Evolutionary conservation across 106 monocot species (phyloP).

Genomic region (Vanilla planifolia): DNA sequence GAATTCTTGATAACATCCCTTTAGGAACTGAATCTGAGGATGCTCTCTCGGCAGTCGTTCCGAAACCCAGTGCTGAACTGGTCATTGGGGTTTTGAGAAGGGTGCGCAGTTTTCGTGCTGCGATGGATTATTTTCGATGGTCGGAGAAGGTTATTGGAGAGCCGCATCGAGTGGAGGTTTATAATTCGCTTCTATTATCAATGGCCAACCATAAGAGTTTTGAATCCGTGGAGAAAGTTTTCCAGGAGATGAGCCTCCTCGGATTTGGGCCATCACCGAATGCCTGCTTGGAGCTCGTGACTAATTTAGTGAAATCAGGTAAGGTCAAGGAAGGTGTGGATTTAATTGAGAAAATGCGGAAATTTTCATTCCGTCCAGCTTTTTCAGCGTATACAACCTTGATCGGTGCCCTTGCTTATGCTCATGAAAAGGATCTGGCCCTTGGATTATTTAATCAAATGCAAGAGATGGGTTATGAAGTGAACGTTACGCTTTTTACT

Average conservation of each 20-base stretch:
- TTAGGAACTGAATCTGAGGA: conserved; percentile 32
- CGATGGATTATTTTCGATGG: conserved; percentile 61
- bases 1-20: conserved; percentile 25
- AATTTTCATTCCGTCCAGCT: conserved; percentile 77
- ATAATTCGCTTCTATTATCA: conserved; percentile 54
- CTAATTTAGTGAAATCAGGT: conserved; percentile 34
- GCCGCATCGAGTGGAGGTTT: conserved; percentile 45
- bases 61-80: conserved; percentile 31
- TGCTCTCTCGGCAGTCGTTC: conserved; percentile 26
- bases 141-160: conserved; percentile 35
- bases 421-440: conserved; percentile 57
- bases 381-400: conserved; percentile 84
- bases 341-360: conserved; percentile 54
- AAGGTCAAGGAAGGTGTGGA: conserved; percentile 51
- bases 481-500: conserved; percentile 79
- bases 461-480: conserved; percentile 94
- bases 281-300: conserved; percentile 56
- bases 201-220: conserved; percentile 41
- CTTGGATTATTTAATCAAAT: conserved; percentile 84
- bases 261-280: conserved; percentile 48
- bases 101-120: conserved; percentile 34
- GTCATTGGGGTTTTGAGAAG: conserved; percentile 38
- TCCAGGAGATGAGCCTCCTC: conserved; percentile 84
- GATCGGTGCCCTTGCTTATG: conserved; percentile 81
- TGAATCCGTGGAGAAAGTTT: conserved; percentile 46